Base-by-base conservation (phyloP, 169 alveolate species). In the Plasmodium gaboni region DNA sequence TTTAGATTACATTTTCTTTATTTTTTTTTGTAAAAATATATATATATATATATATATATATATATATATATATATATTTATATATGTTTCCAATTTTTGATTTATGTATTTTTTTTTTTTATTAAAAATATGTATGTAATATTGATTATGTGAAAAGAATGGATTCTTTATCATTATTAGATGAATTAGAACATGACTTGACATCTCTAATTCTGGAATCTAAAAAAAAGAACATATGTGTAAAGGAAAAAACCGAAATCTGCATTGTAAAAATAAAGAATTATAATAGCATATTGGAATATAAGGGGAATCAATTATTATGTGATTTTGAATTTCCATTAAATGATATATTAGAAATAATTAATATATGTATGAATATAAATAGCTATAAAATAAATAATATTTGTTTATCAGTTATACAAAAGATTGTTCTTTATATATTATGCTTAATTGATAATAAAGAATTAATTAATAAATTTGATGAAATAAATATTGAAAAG, bases 231-330 rank as follows among this genome's bases (percentile, higher is more conserved):
- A 80, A 80, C 8, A 72, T 80, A 24, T 69, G 72, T 50, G 69
- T 80, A 67, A 80, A 80, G 46, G 90, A 80, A 22, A 67, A 80
- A 60, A 80, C 71, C 7, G 90, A 80, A 80, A 80, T 80, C 38
- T 51, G 19, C 17, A 68, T 67, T 60, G 67, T 80, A 53, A 68
- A 80, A 44, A 68, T 67, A 19, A 80, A 80, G 69, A 80, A 80
- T 28, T 80, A 80, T 64, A 80, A 67, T 67, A 80, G 90, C 44
- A 80, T 80, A 68, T 63, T 80, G 8, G 50, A 32, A 68, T 68
- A 71, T 32, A 80, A 68, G 53, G 69, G 69, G 69, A 80, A 57
- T 60, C 42, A 68, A 17, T 60, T 80, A 50, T 53, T 80, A 63
- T 51, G 50, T 71, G 69, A 46, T 71, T 80, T 80, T 55, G 85